Conservation (phyloP, 2,329 filamentous ascomycete genomes). For the Xylaria sp. region DNA sequence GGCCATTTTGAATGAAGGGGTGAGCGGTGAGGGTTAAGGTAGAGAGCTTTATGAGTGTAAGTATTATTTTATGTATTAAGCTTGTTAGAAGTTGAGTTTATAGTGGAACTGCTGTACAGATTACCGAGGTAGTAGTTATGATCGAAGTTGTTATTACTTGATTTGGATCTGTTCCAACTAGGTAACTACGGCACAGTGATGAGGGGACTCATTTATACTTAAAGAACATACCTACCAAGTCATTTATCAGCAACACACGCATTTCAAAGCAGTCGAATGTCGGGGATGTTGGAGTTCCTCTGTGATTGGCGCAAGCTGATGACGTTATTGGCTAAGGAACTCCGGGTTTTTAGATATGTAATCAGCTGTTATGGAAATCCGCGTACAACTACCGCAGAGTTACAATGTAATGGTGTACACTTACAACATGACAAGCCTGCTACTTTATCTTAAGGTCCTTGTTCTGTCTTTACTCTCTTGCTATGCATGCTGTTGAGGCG, state of each 20-base stretch:
- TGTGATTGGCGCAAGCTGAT: slow-evolving; percentile 28
- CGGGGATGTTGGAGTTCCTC: slow-evolving; percentile 12
- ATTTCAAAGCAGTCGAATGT: slow-evolving; percentile 33
- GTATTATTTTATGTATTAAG: neutral
- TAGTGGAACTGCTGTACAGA: neutral
- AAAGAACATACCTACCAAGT: neutral
- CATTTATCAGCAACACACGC: slow-evolving; percentile 32
- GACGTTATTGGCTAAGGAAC: slow-evolving; percentile 28
- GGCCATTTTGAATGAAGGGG: slow-evolving; percentile 52
- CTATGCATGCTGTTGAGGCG: too few relatives aligned
- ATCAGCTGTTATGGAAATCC: neutral
- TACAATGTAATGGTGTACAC: too few relatives aligned
- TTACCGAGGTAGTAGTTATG: slow-evolving; percentile 8
- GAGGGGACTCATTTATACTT: slow-evolving; percentile 19
- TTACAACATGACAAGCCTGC: neutral
- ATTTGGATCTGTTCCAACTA: slow-evolving; percentile 1
- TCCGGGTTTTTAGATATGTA: slow-evolving; percentile 12
- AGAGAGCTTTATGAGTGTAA: neutral
- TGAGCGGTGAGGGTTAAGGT: slow-evolving; percentile 9
- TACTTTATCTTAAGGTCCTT: neutral
- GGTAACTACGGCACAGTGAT: neutral
- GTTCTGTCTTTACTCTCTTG: too few relatives aligned
- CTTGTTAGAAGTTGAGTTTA: neutral
- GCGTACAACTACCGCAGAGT: neutral
- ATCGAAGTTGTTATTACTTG: slow-evolving; percentile 7